Conservation (phyloP, 2,329 filamentous ascomycete genomes). For the Neonectria ditissima region DNA sequence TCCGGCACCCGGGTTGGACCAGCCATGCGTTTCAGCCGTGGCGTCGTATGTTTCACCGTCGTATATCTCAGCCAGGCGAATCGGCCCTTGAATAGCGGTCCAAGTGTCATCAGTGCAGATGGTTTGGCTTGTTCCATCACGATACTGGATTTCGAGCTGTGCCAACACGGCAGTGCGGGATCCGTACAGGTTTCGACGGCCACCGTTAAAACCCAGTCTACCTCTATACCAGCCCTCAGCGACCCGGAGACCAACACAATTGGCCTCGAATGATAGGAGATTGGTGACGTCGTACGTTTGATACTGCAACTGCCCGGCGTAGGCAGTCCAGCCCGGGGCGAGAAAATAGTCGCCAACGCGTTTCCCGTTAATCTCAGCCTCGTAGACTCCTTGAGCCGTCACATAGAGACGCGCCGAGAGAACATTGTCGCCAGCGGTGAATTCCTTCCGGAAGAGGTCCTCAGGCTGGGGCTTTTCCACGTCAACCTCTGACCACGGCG, state of each 20-base stretch:
- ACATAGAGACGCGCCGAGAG: slow-evolving; percentile 56
- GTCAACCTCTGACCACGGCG: slow-evolving; percentile 29
- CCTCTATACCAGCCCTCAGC: slow-evolving; percentile 64
- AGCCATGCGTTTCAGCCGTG: slow-evolving; percentile 37
- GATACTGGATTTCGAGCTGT: slow-evolving; percentile 53
- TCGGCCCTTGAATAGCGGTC: slow-evolving; percentile 50
- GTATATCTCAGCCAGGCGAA: slow-evolving; percentile 59
- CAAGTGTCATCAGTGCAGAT: slow-evolving; percentile 55
- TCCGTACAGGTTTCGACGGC: slow-evolving; percentile 51
- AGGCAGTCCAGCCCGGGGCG: slow-evolving; percentile 64
- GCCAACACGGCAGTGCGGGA: slow-evolving; percentile 54
- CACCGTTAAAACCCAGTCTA: slow-evolving; percentile 47
- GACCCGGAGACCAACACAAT: slow-evolving; percentile 46
- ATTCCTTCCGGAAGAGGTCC: slow-evolving; percentile 30
- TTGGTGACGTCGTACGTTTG: slow-evolving; percentile 63
- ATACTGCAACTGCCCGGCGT: slow-evolving; percentile 60
- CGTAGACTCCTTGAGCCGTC: slow-evolving; percentile 59
- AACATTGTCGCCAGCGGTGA: slow-evolving; percentile 10
- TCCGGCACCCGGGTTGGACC: slow-evolving; percentile 23
- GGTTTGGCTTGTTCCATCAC: slow-evolving; percentile 44
- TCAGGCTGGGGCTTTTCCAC: slow-evolving; percentile 40
- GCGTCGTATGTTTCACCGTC: slow-evolving; percentile 65
- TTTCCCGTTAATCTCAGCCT: slow-evolving; percentile 58
- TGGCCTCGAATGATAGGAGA: slow-evolving; percentile 45
- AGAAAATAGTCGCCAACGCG: slow-evolving; percentile 54